A percentile compares a stretch with the other conserved stretches of the same genome.
Evolutionary conservation across 768 basidiomycete species (phyloP).

Genomic region (Suillus ampliporus): DNA sequence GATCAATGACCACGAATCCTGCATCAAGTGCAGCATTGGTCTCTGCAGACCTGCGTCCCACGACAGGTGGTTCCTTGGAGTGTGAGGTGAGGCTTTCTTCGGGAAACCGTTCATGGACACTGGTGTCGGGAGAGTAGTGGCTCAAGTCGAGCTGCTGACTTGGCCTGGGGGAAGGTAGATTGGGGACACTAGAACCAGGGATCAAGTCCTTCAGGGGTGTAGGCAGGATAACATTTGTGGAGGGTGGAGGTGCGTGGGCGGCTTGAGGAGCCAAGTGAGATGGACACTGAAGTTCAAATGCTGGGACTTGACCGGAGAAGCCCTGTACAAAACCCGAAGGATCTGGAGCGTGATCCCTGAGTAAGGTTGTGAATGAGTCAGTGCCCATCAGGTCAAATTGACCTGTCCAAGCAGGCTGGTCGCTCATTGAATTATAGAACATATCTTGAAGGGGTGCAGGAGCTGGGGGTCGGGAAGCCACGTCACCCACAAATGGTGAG

Average conservation of each 20-base stretch:
- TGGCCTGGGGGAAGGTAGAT: no score
- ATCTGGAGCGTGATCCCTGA: no score
- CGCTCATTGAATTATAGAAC: neutral
- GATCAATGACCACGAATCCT: conserved; percentile 1
- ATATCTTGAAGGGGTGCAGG: neutral
- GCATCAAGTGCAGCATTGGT: neutral
- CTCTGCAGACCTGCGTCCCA: neutral
- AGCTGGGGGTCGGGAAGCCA: neutral
- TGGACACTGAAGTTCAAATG: no score
- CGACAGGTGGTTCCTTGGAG: neutral
- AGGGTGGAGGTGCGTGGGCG: no score
- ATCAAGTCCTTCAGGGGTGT: no score
- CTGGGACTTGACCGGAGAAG: no score
- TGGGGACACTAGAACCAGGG: no score
- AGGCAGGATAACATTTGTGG: no score
- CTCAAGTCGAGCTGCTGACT: no score
- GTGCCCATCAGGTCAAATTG: neutral
- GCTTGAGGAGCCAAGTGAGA: no score
- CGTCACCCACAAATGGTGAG: neutral
- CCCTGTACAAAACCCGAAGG: no score
- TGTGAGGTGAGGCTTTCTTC: neutral
- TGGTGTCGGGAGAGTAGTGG: neutral
- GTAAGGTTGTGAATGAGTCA: no score
- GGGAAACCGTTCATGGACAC: neutral
- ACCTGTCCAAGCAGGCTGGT: neutral